Percentiles rank a stretch among this genome's conserved stretches.
These are phyloP conservation scores for Gautieria morchelliformis DNA, from an alignment of 768 basidiomycete species.

Conservation along the genomic window DNA sequence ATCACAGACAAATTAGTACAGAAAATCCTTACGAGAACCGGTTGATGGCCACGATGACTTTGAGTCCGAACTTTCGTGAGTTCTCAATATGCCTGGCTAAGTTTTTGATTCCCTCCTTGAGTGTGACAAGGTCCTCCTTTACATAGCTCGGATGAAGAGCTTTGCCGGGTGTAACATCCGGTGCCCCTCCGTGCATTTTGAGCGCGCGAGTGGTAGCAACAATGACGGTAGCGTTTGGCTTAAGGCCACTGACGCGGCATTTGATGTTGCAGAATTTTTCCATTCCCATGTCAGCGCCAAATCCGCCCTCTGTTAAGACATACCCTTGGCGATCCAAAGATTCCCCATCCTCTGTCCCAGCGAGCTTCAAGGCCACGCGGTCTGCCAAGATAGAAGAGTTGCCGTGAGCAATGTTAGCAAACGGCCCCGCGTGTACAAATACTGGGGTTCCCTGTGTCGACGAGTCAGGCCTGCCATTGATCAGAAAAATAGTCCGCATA, in stretches of 20 bases:
- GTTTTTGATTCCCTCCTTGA: slow-evolving; percentile 90
- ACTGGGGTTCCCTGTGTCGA: slow-evolving; percentile 78
- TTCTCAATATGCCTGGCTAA: slow-evolving; percentile 90
- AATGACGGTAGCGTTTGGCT: slow-evolving; percentile 88
- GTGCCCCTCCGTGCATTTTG: slow-evolving; percentile 99
- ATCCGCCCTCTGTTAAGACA: slow-evolving; percentile 96
- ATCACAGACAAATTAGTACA: not conserved
- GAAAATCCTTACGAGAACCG: slow-evolving; percentile 69
- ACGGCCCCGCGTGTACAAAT: slow-evolving; percentile 97
- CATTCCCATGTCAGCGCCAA: slow-evolving; percentile 99
- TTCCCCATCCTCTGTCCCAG: slow-evolving; percentile 90
- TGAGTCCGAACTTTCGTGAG: slow-evolving; percentile 89
- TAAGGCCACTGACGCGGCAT: slow-evolving; percentile 86
- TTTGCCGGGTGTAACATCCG: slow-evolving; percentile 94
- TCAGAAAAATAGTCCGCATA: not conserved
- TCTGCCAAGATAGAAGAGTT: slow-evolving; percentile 99
- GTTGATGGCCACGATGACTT: slow-evolving; percentile 94
- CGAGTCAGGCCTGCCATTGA: not conserved
- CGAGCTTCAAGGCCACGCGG: slow-evolving; percentile 91
- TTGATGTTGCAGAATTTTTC: slow-evolving; percentile 99
- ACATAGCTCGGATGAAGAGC: slow-evolving; percentile 89
- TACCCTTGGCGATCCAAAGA: slow-evolving; percentile 74
- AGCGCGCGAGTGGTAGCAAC: slow-evolving; percentile 96
- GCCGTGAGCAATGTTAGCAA: slow-evolving; percentile 98
- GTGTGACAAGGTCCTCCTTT: slow-evolving; percentile 81